phyloP scores from a whole-genome alignment of 2,329 filamentous ascomycete genomes.

The Xenosphaeropsis pyriputrescens region DNA sequence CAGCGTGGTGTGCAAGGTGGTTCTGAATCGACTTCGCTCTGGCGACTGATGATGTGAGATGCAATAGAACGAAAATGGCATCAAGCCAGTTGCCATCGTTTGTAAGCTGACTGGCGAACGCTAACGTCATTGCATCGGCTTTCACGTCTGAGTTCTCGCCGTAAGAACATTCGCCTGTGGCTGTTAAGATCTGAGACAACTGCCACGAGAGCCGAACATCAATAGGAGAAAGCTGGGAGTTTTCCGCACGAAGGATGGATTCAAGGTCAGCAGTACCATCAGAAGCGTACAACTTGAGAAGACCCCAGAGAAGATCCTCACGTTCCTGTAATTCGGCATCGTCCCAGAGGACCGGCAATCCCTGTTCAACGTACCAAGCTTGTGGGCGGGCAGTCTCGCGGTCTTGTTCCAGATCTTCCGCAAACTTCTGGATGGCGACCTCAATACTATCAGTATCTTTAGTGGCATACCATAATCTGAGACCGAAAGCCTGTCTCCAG shows the following conservation, averaged over 20 bases:
- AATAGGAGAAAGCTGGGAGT: constrained; percentile 59
- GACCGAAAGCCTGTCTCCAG: constrained; percentile 86
- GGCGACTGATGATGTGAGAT: constrained; percentile 48
- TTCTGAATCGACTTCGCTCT: constrained; percentile 57
- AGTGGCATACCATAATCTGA: constrained; percentile 81
- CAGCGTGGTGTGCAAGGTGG: constrained; percentile 59
- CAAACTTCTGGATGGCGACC: constrained; percentile 58
- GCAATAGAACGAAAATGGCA: constrained; percentile 64
- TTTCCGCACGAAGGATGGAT: constrained; percentile 60
- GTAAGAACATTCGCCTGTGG: constrained; percentile 34
- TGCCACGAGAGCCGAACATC: constrained; percentile 75
- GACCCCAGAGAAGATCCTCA: constrained; percentile 74
- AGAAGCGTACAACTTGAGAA: constrained; percentile 68
- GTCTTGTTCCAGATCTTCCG: constrained; percentile 56
- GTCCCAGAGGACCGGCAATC: constrained; percentile 41
- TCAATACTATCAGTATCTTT: constrained; percentile 53
- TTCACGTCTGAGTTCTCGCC: constrained; percentile 38
- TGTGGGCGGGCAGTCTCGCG: constrained; percentile 53
- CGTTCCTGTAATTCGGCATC: constrained; percentile 40
- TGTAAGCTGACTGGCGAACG: constrained; percentile 50
- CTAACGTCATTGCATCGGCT: constrained; percentile 49
- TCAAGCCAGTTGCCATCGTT: constrained; percentile 52
- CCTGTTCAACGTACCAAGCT: constrained; percentile 55
- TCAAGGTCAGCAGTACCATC: constrained; percentile 44
- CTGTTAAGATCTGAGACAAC: constrained; percentile 51